Evolutionary conservation across 73 alveolate species (phyloP).

Genomic region (Paramecium pentaurelia): DNA sequence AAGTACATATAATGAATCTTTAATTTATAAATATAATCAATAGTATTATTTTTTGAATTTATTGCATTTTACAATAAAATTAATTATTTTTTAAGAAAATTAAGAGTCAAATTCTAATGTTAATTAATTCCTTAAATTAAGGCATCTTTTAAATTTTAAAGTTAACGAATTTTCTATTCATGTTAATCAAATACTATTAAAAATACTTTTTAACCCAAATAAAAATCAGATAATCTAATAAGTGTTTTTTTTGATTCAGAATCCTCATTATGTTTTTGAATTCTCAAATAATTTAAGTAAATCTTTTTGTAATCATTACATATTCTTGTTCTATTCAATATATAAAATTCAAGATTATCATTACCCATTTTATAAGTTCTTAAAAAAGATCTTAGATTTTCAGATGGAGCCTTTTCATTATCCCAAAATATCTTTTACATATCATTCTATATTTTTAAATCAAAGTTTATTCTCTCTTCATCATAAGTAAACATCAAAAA

Average conservation of each 20-base stretch:
- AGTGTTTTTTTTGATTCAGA: background rate
- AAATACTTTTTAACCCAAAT: background rate
- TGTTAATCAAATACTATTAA: conserved; percentile 28
- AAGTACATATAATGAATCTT: conserved; percentile 28
- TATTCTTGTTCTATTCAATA: background rate
- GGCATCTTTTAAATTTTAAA: background rate
- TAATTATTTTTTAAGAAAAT: background rate
- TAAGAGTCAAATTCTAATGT: background rate
- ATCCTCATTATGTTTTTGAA: background rate
- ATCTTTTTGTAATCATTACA: background rate
- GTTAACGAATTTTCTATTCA: background rate
- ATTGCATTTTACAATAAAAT: background rate
- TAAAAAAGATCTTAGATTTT: background rate
- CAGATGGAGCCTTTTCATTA: background rate
- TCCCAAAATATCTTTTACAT: conserved; percentile 1
- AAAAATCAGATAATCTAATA: background rate
- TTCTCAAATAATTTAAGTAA: background rate
- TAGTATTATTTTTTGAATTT: background rate
- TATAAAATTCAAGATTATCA: background rate
- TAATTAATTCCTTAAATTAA: conserved; percentile 18
- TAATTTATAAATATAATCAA: background rate
- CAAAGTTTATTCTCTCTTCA: background rate
- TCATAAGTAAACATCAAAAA: conserved; percentile 23
- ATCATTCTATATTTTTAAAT: background rate
- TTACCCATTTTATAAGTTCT: background rate